Percentiles rank a stretch among this genome's conserved stretches.
Evolutionary conservation across 2,329 filamentous ascomycete species (phyloP).

Genomic region (Leptographium radiaticola): DNA sequence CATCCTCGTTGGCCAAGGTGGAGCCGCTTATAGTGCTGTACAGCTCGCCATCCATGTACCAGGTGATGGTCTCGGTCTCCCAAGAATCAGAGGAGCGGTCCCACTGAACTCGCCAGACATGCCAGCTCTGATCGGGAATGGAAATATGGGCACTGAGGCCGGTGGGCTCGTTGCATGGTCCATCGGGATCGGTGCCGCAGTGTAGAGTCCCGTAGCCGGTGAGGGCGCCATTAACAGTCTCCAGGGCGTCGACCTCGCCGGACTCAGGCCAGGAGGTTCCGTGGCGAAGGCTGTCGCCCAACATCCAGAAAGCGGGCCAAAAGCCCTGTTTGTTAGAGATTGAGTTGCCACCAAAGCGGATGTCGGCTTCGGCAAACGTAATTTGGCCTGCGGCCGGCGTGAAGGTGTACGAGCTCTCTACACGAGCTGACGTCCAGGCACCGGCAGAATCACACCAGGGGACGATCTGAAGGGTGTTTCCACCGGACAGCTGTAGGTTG

Average conservation of each 20-base stretch:
- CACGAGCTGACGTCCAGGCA: constrained; percentile 39
- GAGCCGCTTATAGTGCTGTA: constrained; percentile 30
- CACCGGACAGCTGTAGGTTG: constrained; percentile 38
- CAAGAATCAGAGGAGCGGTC: constrained; percentile 31
- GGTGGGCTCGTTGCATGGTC: constrained; percentile 37
- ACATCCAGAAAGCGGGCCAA: constrained; percentile 47
- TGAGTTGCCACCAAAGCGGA: constrained; percentile 32
- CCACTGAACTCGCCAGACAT: constrained; percentile 34
- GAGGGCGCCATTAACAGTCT: constrained; percentile 36
- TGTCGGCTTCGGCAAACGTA: constrained; percentile 30
- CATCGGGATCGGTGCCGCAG: constrained; percentile 26
- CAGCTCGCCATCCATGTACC: constrained; percentile 27
- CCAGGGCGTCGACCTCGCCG: constrained; percentile 45
- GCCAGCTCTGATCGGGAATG: constrained; percentile 27
- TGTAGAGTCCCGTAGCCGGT: constrained; percentile 37
- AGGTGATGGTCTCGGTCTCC: constrained; percentile 32
- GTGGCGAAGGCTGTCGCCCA: constrained; percentile 34
- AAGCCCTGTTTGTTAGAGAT: constrained; percentile 34
- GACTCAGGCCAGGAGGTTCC: constrained; percentile 36
- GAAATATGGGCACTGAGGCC: constrained; percentile 23
- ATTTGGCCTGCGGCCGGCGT: constrained; percentile 31
- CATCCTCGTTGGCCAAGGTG: constrained; percentile 24
- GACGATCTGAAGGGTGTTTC: constrained; percentile 36
- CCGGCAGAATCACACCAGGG: constrained; percentile 28
- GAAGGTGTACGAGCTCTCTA: constrained; percentile 35